Base-by-base conservation (phyloP, 345 rosid species). In the Trapa bicornis region DNA sequence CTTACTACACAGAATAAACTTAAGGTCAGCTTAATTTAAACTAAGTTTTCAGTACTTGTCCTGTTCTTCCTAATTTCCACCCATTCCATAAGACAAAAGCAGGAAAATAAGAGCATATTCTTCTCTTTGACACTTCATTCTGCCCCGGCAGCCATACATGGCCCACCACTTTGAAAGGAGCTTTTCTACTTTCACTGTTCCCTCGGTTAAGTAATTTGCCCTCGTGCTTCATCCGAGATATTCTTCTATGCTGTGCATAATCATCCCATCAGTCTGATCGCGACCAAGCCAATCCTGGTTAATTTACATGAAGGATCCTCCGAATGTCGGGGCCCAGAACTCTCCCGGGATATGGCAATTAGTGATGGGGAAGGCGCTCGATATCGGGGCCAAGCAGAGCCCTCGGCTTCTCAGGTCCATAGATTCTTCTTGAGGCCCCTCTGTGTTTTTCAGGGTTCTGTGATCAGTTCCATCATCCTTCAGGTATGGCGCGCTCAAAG, bases 331-430 rank as follows among this genome's bases (percentile, higher is more conserved):
- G 37, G 78, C 83, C 92, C 91, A 89, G 68, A 84, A 84, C 71
- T 86, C 94, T 17, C 77, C 82, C 12, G 86, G 68, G 63, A 84
- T 75, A 76, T 85, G 89, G 35, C 71, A 79, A 22, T 22, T 22
- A 37, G 99, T 82, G 54, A 91, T 84, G 5, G 96, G 88, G 71
- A 82, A 87, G 32, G 93, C 89, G 81, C 85, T 88, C 11, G 96
- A 80, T 33, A 89, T 73, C 16, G 97, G 96, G 63, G 88, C 91
- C 66, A 92, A 76, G 77, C 98, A 92, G 17, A 92, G 82, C 39
- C 98, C 96, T 37, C 87, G 84, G 77, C 91, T 88, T 71, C 80
- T 80, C 35, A 92, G 86, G 65, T 89, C 96, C 71, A 80, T 87
- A 22, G 29, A 22, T 22, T 22, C 29, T 22, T 22, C 29, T 61